Base-by-base conservation (phyloP, 2,329 filamentous ascomycete species). In the Curvularia eragrostidis region DNA sequence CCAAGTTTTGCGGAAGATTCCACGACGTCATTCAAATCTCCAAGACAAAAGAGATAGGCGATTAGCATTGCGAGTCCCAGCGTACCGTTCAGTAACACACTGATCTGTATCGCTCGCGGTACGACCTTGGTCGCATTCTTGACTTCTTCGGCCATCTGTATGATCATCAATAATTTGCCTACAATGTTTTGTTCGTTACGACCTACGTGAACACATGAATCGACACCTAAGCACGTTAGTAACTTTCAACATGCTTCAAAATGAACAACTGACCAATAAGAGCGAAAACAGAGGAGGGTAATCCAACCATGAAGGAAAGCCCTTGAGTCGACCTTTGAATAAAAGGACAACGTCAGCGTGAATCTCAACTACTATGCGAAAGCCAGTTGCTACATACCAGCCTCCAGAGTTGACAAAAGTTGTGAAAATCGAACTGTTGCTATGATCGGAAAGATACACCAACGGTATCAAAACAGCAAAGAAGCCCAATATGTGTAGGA, bases 401-500 rank as follows among this genome's bases (percentile, higher is more conserved):
- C 70, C 75, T 1, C 80, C 80, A n/a, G 63, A 53, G 55, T 83
- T 41, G 67, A 68, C 60, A 81, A 82, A 10, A 70, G 57, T 18
- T 73, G 34, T 73, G 54, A 83, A 80, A 0, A 81, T 79, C 4
- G 24, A 28, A n/a, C 34, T 23, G 32, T 47, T 12, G 30, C 21
- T 60, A n/a, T 60, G 52, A 5, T 52, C 54, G 3, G 54, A 56
- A 30, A 66, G 41, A 46, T 64, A 63, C 3, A 56, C 48, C 12
- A 66, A 38, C 2, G 56, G 53, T 6, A 82, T 78, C 18, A 83
- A 63, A 51, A 82, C 77, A 1, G 74, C 79, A 56, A 83, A 80
- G 58, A 83, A 79, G 2, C 81, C 81, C 13, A 79, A 56, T n/a
- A 83, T 67, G 53, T 83, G 81, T 3, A 83, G 39, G 18, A 81